Evolutionary conservation across 768 basidiomycete species (phyloP).

Genomic region (Tulasnella sp.): DNA sequence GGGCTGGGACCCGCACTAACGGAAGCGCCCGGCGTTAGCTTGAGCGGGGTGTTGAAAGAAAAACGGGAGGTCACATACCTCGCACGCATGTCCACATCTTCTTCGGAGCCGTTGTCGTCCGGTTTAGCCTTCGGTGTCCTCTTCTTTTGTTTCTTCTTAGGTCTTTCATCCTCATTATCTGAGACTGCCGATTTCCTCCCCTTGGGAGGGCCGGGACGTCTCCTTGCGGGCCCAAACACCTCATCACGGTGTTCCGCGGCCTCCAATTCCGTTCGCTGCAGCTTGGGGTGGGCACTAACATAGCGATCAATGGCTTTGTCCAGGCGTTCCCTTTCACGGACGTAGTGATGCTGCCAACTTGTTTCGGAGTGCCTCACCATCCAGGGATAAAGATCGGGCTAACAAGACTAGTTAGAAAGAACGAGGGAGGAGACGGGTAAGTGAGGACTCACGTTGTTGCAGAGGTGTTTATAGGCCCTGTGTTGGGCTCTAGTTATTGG

Average conservation of each 20-base stretch:
- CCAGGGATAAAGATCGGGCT: constrained; percentile 12
- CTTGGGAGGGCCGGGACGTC: neutral
- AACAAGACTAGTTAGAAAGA: neutral
- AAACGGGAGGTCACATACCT: neutral
- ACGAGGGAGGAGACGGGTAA: neutral
- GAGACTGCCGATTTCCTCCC: neutral
- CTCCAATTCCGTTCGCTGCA: neutral
- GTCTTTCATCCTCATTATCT: neutral
- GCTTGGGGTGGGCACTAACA: neutral
- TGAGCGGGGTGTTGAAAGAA: too few species aligned
- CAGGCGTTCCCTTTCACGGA: neutral
- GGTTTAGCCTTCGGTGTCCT: neutral
- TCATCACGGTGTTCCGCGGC: neutral
- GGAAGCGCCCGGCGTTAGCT: neutral
- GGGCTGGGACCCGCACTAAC: neutral
- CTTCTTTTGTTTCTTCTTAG: neutral
- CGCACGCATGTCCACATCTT: neutral
- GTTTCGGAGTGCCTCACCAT: neutral
- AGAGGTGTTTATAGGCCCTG: neutral
- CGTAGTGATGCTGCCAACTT: constrained; percentile 15
- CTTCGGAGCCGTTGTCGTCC: neutral
- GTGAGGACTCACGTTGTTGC: neutral
- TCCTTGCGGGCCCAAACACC: neutral
- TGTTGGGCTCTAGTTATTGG: neutral
- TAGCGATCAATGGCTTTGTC: neutral